A percentile compares a stretch with the other conserved stretches of the same genome.
phyloP scores from a whole-genome alignment of 352 stramenopile species.

The Pythium apleroticum region DNA sequence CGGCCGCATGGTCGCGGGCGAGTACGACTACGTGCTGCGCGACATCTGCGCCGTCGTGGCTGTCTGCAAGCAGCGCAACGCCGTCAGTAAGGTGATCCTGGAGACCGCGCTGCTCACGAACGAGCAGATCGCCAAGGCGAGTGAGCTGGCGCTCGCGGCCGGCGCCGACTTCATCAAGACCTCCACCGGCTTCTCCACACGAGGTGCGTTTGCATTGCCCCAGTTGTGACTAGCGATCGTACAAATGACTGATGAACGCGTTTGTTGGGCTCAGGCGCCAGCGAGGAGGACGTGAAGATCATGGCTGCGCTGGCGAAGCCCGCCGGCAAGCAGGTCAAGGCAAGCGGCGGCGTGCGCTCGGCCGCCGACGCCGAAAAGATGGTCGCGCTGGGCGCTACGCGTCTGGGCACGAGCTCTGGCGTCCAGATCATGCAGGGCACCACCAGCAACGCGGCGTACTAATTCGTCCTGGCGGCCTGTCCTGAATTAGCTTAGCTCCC shows the following conservation, averaged over 20 bases:
- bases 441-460: conserved; percentile 30
- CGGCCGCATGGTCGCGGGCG: conserved; percentile 52
- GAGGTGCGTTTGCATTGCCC: conserved; percentile 31
- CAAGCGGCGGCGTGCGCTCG: conserved; percentile 77
- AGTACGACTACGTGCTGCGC: conserved; percentile 74
- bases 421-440: conserved; percentile 65
- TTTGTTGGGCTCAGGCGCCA: conserved; percentile 47
- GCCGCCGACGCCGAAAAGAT: conserved; percentile 65
- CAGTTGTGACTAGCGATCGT: not conserved
- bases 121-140: conserved; percentile 71
- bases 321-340: conserved; percentile 75
- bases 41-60: conserved; percentile 71
- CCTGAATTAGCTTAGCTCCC: not conserved
- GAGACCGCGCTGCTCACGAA: conserved; percentile 76
- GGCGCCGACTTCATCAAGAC: conserved; percentile 89
- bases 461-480: not conserved
- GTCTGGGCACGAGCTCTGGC: conserved; percentile 63
- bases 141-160: conserved; percentile 59
- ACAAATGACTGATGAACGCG: not conserved
- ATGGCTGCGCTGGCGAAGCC: conserved; percentile 67
- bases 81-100: conserved; percentile 81
- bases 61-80: conserved; percentile 61
- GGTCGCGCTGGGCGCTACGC: conserved; percentile 67
- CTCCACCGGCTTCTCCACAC: conserved; percentile 83
- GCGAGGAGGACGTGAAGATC: conserved; percentile 71